Base-by-base conservation (phyloP, 352 stramenopile genomes). In the Globisporangium camurandrum region DNA sequence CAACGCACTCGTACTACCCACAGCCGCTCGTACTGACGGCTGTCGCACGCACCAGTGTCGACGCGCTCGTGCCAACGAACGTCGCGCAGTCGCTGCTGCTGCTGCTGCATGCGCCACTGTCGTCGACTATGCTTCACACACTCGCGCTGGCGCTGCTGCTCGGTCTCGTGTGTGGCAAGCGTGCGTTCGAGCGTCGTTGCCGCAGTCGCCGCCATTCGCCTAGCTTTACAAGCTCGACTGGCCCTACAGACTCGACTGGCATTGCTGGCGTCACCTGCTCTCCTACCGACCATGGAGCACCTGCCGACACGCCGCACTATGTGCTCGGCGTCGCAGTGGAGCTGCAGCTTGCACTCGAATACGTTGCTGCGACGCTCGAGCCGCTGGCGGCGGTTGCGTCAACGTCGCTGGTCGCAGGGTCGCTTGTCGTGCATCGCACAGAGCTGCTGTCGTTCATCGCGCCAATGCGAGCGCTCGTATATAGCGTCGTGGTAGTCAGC, bases 281-380 rank as follows among this genome's bases (percentile, higher is more conserved):
- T n/a, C n/a, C n/a, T n/a, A n/a, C n/a, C n/a, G n/a, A n/a, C n/a
- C n/a, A n/a, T n/a, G n/a, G n/a, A n/a, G n/a, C n/a, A n/a, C n/a
- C n/a, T n/a, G 56, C 59, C 14, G 44, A 48, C 23, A 64, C 64
- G 51, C 56, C 64, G 37, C 61, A 79, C 43, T 71, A 77, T 22
- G 47, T 84, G 17, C 43, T 81, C 16, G 53, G 64, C 16, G 49
- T 70, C 7, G 22, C 75, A 16, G 63, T 81, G 24, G 72, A 84
- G 28, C 45, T 84, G 16, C 69, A 79, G 30, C 52, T 76, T 1
- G 66, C 65, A 4, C 51, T 84, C 31, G 72, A 84, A 51, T 80
- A 69, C 62, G 28, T 84, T 17, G 45, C 71, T 0, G 49, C 57
- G 5, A 26, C n/a, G 10, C 45, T 79, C 33, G 61, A 79, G 53